phyloP scores from a whole-genome alignment of 768 basidiomycete genomes.

The Leccinum uliginosum region DNA sequence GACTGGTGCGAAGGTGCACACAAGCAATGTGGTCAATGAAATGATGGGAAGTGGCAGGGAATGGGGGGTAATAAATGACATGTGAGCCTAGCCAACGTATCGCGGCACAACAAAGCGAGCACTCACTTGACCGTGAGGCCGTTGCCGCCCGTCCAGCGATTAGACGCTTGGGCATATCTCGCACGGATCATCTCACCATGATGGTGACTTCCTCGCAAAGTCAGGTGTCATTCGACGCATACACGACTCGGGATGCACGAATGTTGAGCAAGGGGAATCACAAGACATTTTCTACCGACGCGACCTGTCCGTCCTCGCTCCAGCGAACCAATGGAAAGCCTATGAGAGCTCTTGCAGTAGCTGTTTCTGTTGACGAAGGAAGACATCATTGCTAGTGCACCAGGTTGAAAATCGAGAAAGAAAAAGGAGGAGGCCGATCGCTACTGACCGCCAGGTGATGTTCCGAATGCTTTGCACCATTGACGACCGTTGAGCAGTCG shows the following conservation, averaged over 20 bases:
- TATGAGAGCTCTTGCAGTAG: conserved; percentile 56
- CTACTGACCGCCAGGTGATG: conserved; percentile 42
- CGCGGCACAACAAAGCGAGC: neutral
- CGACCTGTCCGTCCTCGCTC: conserved; percentile 38
- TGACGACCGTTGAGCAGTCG: conserved; percentile 58
- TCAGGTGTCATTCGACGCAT: conserved; percentile 21
- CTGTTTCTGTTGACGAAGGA: conserved; percentile 33
- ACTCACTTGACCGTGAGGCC: conserved; percentile 52
- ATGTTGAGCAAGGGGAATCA: conserved; percentile 35
- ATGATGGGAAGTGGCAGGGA: neutral
- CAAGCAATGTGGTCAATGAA: neutral
- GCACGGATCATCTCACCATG: neutral
- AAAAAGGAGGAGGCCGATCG: neutral
- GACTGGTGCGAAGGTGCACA: conserved; percentile 26
- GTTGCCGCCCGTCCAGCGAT: conserved; percentile 58
- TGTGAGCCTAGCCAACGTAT: neutral
- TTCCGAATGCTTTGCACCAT: conserved; percentile 52
- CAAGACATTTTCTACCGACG: conserved; percentile 56
- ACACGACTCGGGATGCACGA: neutral
- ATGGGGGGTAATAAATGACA: neutral
- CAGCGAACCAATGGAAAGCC: conserved; percentile 53
- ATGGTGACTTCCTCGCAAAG: neutral
- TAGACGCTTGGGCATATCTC: too few species aligned
- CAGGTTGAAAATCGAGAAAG: neutral
- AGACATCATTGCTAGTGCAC: neutral